phyloP scores from a whole-genome alignment of 805 yeast genomes.

The Komagataella ulmi region DNA sequence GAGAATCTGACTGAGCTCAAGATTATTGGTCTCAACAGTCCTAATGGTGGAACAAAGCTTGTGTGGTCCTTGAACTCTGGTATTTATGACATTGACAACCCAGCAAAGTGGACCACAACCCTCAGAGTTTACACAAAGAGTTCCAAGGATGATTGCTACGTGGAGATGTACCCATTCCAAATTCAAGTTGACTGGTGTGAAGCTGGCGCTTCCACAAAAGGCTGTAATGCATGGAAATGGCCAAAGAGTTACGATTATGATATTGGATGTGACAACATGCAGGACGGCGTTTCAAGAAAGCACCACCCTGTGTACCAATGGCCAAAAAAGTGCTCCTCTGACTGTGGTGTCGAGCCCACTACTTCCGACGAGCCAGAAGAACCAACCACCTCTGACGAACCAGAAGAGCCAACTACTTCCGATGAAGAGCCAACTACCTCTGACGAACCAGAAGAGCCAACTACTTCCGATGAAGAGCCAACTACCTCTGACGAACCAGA shows the following conservation, averaged over 20 bases:
- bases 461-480: neutral
- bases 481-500: neutral
- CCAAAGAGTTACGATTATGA: neutral
- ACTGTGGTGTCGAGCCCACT: neutral
- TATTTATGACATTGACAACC: neutral
- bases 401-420: neutral
- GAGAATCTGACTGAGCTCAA: neutral
- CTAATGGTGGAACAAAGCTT: neutral
- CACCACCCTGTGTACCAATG: neutral
- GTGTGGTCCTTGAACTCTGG: neutral
- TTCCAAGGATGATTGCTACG: neutral
- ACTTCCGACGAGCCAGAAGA: neutral
- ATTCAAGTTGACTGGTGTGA: neutral
- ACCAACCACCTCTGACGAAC: neutral
- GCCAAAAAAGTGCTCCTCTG: neutral
- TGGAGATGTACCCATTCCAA: neutral
- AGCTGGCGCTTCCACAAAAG: neutral
- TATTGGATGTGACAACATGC: neutral
- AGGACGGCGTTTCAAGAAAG: neutral
- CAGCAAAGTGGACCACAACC: neutral
- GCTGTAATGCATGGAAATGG: neutral
- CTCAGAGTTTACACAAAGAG: neutral
- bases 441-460: neutral
- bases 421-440: neutral
- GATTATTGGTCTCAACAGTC: neutral